A percentile compares a stretch with the other conserved stretches of the same genome.
Evolutionary conservation across 192 early-diverging fungal species (phyloP).

Genomic region (Entomortierella lignicola): DNA sequence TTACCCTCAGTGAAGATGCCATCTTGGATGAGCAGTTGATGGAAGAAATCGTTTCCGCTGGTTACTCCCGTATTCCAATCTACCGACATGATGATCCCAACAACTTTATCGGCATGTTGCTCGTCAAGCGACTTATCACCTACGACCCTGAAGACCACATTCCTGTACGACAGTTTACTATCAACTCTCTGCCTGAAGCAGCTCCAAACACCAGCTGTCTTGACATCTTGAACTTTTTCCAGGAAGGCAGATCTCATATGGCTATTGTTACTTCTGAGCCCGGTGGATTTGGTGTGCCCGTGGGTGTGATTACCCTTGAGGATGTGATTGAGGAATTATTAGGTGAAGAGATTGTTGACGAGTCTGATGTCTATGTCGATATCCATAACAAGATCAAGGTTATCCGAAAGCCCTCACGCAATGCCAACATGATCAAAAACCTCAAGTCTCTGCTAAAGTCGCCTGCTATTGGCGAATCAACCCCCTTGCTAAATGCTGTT

Average conservation of each 20-base stretch:
- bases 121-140: constrained; percentile 81
- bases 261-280: constrained; percentile 69
- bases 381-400: constrained; percentile 69
- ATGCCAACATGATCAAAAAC: constrained; percentile 45
- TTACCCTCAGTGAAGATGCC: constrained; percentile 71
- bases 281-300: constrained; percentile 63
- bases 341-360: constrained; percentile 86
- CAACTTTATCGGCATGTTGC: constrained; percentile 80
- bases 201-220: constrained; percentile 68
- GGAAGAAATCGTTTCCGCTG: constrained; percentile 70
- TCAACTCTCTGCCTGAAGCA: constrained; percentile 66
- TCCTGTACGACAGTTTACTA: constrained; percentile 69
- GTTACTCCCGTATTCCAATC: constrained; percentile 84
- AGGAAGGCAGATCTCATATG: constrained; percentile 86
- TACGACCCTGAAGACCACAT: constrained; percentile 77
- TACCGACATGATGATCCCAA: constrained; percentile 66
- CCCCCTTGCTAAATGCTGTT: constrained; percentile 16
- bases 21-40: constrained; percentile 68
- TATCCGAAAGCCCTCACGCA: constrained; percentile 57
- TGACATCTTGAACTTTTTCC: constrained; percentile 87
- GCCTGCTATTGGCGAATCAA: constrained; percentile 23
- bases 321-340: constrained; percentile 89
- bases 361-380: constrained; percentile 75
- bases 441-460: constrained; percentile 34
- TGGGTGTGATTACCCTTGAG: constrained; percentile 83